A percentile compares a stretch with the other conserved stretches of the same genome.
phyloP scores from a whole-genome alignment of 192 early-diverging fungal species.

The Linnemannia elongata region DNA sequence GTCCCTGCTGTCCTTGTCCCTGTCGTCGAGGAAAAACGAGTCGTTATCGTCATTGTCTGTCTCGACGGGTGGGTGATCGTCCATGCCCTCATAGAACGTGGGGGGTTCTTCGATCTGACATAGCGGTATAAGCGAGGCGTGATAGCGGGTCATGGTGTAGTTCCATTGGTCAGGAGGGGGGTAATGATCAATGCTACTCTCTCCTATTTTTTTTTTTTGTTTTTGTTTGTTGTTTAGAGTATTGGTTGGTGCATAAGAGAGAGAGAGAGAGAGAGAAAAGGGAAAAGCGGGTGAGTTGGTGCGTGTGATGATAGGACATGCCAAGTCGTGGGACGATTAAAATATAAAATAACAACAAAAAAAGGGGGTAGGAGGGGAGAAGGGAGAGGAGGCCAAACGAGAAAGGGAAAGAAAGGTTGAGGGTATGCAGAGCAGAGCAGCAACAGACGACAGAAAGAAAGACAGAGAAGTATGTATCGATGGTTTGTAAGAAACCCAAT shows the following conservation, averaged over 20 bases:
- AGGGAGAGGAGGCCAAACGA: background rate
- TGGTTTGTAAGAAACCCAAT: background rate
- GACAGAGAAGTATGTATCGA: background rate
- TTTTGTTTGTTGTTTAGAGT: background rate
- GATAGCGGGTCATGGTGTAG: slow-evolving; percentile 56
- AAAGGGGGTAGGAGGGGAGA: background rate
- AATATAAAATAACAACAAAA: slow-evolving; percentile 5
- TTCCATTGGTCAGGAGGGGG: slow-evolving; percentile 55
- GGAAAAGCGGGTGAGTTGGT: background rate
- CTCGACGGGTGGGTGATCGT: slow-evolving; percentile 22
- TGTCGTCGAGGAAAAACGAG: slow-evolving; percentile 15
- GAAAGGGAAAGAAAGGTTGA: background rate
- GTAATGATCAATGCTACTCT: slow-evolving; percentile 39
- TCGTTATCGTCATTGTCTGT: slow-evolving; percentile 15
- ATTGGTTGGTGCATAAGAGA: background rate
- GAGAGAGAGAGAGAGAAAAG: background rate
- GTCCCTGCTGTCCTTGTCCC: slow-evolving; percentile 24
- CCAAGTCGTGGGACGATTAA: background rate
- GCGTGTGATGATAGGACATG: slow-evolving; percentile 3
- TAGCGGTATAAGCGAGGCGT: slow-evolving; percentile 52
- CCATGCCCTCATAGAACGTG: slow-evolving; percentile 48
- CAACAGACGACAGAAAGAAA: background rate
- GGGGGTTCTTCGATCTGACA: slow-evolving; percentile 49
- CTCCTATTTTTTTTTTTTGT: slow-evolving; percentile 45
- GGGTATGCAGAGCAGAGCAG: background rate